A percentile compares a stretch with the other conserved stretches of the same genome.
phyloP scores from a whole-genome alignment of 306 rosid genomes.

The Prunus dulcis region DNA sequence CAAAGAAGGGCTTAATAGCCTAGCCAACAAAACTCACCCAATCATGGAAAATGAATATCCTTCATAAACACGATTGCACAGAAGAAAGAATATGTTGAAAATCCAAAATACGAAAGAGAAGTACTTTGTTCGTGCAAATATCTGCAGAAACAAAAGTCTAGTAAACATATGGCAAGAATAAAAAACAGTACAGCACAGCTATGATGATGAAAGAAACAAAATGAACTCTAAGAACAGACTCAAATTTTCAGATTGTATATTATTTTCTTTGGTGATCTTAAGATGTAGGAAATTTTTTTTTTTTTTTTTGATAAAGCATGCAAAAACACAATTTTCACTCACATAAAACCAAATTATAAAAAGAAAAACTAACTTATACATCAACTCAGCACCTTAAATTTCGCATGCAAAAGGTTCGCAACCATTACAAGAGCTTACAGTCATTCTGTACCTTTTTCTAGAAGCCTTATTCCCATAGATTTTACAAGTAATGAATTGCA shows the following conservation, averaged over 20 bases:
- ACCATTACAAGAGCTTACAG: background rate
- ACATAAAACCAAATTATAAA: background rate
- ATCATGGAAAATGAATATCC: slow-evolving; percentile 78
- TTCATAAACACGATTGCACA: slow-evolving; percentile 81
- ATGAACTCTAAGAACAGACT: background rate
- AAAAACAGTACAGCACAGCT: background rate
- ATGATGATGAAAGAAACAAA: background rate
- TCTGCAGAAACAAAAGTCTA: slow-evolving; percentile 44
- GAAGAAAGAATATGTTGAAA: slow-evolving; percentile 80
- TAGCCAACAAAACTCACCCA: slow-evolving; percentile 66
- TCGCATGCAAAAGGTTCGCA: background rate
- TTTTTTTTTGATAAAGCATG: background rate
- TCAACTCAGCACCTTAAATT: background rate
- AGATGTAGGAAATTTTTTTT: background rate
- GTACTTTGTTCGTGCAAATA: slow-evolving; percentile 58
- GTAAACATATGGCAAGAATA: slow-evolving; percentile 16
- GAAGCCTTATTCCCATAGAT: background rate
- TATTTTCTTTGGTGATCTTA: background rate
- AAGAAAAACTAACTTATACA: background rate
- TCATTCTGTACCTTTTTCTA: background rate
- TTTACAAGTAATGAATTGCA: background rate
- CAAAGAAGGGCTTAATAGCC: slow-evolving; percentile 11
- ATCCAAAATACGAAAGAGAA: slow-evolving; percentile 68
- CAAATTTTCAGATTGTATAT: background rate
- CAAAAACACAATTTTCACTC: background rate